Evolutionary conservation across 768 basidiomycete species (phyloP), one percentile per base, ranked within the genome.

Genomic region (Boletus rubescentipes): DNA sequence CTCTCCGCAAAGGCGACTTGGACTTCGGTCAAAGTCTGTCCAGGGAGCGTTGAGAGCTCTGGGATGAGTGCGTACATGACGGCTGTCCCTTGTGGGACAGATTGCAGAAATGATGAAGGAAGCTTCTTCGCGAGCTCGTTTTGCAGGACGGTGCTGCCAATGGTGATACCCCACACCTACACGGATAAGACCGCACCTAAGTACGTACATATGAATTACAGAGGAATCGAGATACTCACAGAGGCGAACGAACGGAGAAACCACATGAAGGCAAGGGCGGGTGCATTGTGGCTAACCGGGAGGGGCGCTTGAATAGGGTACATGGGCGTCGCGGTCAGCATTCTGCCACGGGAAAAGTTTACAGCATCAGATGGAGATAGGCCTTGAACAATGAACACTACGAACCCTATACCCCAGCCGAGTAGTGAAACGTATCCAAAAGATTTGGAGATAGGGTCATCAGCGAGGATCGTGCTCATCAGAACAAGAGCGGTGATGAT

Each of bases 81-180:
- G 36, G 78, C 72, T 21, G 69, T 66, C 12, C 74, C 76, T n/a
- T 62, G 52, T 0, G 73, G 71, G 54, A 78, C 67, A 23, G 64
- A 61, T 2, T 59, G 39, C 9, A 70, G 31, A 53, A 81, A 80
- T 0, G 58, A 67, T 0, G 43, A 39, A 0, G 83, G 81, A 0
- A 85, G 75, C 3, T 62, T 63, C 31, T 61, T 67, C 6, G 62
- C 62, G 9, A 85, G 74, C 49, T 76, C 54, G 62, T 82, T 85
- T 56, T 80, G 78, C 1, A 84, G 69, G 38, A 84, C 71, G 0
- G 77, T 74, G 14, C 73, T 70, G 4, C 77, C 76, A 48, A 85
- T 72, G 0, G 76, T 70, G 46, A 83, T 67, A 3, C 83, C 83
- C 76, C 80, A 80, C 5, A 71, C 69, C 75, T 82, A 64, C 4